Conservation (phyloP, 2,329 filamentous ascomycete species). For the Sclerotiophoma versabilis region DNA sequence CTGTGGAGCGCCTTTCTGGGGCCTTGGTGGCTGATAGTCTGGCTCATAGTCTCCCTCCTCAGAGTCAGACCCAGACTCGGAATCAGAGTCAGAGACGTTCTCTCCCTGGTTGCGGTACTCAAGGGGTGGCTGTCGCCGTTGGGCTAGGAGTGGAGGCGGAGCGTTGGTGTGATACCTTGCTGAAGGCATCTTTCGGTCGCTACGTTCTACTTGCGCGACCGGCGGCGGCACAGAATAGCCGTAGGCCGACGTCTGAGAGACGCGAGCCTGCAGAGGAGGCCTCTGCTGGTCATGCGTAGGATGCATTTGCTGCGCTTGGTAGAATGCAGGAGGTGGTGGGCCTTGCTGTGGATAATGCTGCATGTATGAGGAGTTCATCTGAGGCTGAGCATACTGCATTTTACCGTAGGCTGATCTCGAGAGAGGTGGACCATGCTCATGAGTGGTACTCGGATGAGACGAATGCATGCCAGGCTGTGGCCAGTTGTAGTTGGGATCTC, state of each 20-base stretch:
- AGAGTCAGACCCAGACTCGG: constrained; percentile 21
- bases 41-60: constrained; percentile 7
- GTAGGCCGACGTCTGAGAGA: neutral
- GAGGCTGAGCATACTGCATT: constrained; percentile 4
- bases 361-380: constrained; percentile 9
- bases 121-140: neutral
- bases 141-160: constrained; percentile 8
- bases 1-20: neutral
- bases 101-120: constrained; percentile 8
- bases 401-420: constrained; percentile 39
- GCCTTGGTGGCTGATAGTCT: constrained; percentile 1
- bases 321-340: neutral
- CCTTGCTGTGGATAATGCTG: constrained; percentile 17
- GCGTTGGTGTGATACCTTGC: constrained; percentile 34
- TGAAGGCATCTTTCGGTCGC: constrained; percentile 34
- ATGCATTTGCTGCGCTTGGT: constrained; percentile 23
- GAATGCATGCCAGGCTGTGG: constrained; percentile 26
- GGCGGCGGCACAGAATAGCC: constrained; percentile 1
- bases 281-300: constrained; percentile 15
- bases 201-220: constrained; percentile 31
- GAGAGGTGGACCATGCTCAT: constrained; percentile 42
- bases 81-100: constrained; percentile 3
- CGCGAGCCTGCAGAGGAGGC: constrained; percentile 23
- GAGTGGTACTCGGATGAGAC: constrained; percentile 32
- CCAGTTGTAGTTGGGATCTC: constrained; percentile 31